Evolutionary conservation across 2,329 filamentous ascomycete species (phyloP), one percentile per base, ranked within the genome.

Genomic region (Pyricularia pennisetigena): DNA sequence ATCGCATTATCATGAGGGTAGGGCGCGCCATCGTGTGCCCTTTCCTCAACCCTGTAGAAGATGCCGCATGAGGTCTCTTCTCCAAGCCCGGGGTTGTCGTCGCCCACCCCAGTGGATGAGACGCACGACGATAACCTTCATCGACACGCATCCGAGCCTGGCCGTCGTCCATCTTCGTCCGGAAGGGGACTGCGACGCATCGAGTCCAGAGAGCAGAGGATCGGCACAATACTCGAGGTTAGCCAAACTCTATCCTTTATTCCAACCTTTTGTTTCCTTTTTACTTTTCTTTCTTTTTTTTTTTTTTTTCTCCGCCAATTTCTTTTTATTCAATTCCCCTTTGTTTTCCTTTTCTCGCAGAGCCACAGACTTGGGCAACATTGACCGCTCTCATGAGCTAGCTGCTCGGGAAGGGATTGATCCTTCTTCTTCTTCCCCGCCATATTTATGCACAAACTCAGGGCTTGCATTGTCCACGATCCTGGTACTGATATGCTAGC

Each of bases 141-240:
- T 6, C 64, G 9, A 6, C 23, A 61, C 57, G 57, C 23, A 12
- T 61, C 57, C 57, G 57, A 61, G 23, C 57, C 57, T 61, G 8
- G n/a, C 23, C n/a, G 23, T 16, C 57, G n/a, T 24, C 24, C 24
- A 7, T 24, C n/a, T 26, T 23, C n/a, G 12, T 23, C n/a, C 8
- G 57, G 57, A 26, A 16, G 23, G 23, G n/a, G n/a, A 61, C n/a
- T 61, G 24, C 23, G 57, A 26, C n/a, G n/a, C n/a, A 61, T 26
- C 8, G 57, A 66, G 71, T 74, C 75, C 14, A 74, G 75, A 7
- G 73, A 75, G 67, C 74, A 76, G 30, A 74, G 76, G 12, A 72
- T 78, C 62, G 71, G 75, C 67, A 72, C 72, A 12, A 78, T 78
- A 63, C 72, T 78, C 23, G 72, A 77, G 74, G 76, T 78, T 67